Base-by-base conservation (phyloP, 306 rosid genomes). In the Oxytropis ochrocephala region DNA sequence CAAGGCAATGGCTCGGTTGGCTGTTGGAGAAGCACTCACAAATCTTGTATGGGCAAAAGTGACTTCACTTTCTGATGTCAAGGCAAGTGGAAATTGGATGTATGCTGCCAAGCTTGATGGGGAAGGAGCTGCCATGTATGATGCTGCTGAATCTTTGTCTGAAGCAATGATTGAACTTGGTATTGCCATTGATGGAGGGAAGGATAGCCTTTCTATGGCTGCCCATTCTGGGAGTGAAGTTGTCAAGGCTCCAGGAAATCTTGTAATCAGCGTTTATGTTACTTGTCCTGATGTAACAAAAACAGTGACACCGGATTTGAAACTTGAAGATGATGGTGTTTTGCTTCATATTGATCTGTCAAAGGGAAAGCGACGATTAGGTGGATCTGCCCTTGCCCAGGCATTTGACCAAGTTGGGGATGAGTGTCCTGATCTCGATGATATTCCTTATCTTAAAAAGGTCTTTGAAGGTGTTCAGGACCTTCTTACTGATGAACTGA, bases 51-150 rank as follows among this genome's bases (percentile, higher is more conserved):
- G 98, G 96, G 98, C 98, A 1, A 85, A 87, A 79, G 85, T 89
- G 51, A 85, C 95, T 72, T 76, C 89, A 38, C 88, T 92, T 30
- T 89, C 96, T 71, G 98, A 91, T 79, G 87, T 91, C 76, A 91
- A 89, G 80, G 96, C 96, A 3, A 91, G 97, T 55, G 97, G 96
- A 59, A 89, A 89, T 71, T 91, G 96, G 97, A 91, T 91, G 96
- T 91, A 87, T 49, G 97, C 96, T 43, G 97, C 97, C 62, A 91
- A 91, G 83, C 94, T 91, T 52, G 94, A 85, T 47, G 96, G 67
- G 68, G 97, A 91, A 82, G 96, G 97, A 55, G 94, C 96, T 48
- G 89, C 91, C 13, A 89, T 89, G 94, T 91, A 91, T 62, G 96
- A 91, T 72, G 96, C 94, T 62, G 97, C 96, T 3, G 58, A 55